Evolutionary conservation across 371 early-diverging fungal genomes (phyloP), one percentile per base, ranked within the genome.

Genomic region (Zancudomyces culisetae): DNA sequence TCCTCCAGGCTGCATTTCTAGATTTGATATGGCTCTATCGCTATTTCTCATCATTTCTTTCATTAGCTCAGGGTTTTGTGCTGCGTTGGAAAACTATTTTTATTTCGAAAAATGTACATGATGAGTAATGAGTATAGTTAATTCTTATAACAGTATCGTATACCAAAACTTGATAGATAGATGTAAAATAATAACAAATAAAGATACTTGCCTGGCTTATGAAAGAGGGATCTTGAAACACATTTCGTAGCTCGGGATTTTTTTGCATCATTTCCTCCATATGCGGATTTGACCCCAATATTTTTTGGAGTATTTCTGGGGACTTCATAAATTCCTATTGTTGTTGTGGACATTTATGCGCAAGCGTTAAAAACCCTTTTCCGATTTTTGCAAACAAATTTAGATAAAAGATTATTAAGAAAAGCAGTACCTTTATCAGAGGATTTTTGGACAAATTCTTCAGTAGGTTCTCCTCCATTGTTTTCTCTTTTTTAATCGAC

Each of bases 1-100:
- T 40, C 89, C 89, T 35, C 87, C 87, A 1, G 89, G 89, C 45
- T 81, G 66, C 66, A 75, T 70, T 59, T 88, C 89, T 53, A 88
- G 72, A 55, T 87, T 87, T n/a, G 83, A 79, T 35, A 88, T 66
- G 21, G 84, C 86, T 28, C 86, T 78, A 60, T 88, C 89, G 57
- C 85, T 84, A 66, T 83, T 85, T 59, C 87, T 65, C 64, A 79
- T 72, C 64, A 84, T 77, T 59, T 88, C 83, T 51, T 77, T 72
- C 84, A 85, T 80, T 52, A 83, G 67, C 52, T 74, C 76, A 4
- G 88, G 88, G 51, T 87, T 86, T 59, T 81, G 63, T 18, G 69
- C 69, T 3, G 62, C 55, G 1, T 2, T 35, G 20, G 39, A 30
- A 28, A 49, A 49, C 50, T 49, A 35, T 35, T 35, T 35, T 35